Base-by-base conservation (phyloP, 2,329 filamentous ascomycete species). In the Penicillium sp. region DNA sequence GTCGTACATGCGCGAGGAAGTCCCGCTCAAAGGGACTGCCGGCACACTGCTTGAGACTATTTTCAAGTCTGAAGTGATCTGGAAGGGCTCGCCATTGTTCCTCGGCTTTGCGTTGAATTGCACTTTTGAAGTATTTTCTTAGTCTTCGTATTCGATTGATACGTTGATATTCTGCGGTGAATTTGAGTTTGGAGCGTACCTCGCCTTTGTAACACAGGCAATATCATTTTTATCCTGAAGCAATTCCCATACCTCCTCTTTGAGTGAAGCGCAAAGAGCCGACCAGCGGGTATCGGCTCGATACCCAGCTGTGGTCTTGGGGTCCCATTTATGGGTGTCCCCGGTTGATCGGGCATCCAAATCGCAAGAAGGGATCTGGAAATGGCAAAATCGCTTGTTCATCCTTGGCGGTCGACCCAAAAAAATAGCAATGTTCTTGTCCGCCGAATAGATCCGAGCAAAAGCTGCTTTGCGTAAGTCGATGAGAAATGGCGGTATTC, bases 381-480 rank as follows among this genome's bases (percentile, higher is more conserved):
- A 71, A 29, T 68, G 62, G 50, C 75, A 78, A 50, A 73, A 78
- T 3, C 69, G 68, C 28, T 71, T 69, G 23, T 67, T 68, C 48
- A 81, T 75, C 3, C 78, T 70, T 2, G 77, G 76, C 1, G 79
- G 78, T 1, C 79, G 72, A 5, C 79, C 78, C 13, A 81, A 70
- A 43, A 81, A 81, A 3, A 80, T 75, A 0, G 76, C 74, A 8
- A 80, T 65, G 19, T 76, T 79, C 56, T 79, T 81, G 58, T 81
- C 79, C 0, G 74, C 74, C 0, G 76, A 75, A 56, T 78, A 81
- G 3, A 72, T 69, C 2, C 73, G 66, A 2, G 73, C 74, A 54
- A 79, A 78, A 0, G 71, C 70, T 1, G 68, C 63, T 49, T 72
- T 70, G 6, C 77, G 68, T 3, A 80, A 54, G 18, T 76, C 67